Conservation (phyloP, 805 yeast species). For the Kodamaea kaohsiungensis region DNA sequence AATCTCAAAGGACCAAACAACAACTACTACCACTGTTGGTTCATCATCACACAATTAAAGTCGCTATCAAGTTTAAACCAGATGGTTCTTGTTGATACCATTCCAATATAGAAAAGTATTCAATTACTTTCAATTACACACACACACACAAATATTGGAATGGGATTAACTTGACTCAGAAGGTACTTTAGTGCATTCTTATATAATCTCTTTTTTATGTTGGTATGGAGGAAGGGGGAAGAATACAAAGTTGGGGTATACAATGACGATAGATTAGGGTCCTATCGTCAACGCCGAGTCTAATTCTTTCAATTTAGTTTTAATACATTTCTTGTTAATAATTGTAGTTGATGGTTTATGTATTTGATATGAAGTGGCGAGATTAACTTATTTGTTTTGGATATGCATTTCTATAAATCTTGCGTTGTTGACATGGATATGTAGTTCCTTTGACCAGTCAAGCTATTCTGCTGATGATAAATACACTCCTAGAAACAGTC, state of each 20-base stretch:
- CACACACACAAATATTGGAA: slow-evolving; percentile 4
- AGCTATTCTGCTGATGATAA: no score
- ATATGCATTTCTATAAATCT: no score
- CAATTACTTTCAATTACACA: background rate
- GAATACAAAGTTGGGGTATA: slow-evolving; percentile 4
- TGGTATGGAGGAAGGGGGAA: slow-evolving; percentile 7
- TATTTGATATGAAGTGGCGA: no score
- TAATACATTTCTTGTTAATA: background rate
- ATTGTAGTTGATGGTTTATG: background rate
- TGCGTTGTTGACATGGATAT: no score
- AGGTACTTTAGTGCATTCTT: background rate
- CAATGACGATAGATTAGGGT: slow-evolving; percentile 4
- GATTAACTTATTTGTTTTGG: no score
- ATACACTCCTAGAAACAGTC: slow-evolving; percentile 31
- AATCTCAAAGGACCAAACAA: background rate
- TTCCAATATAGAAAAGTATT: background rate
- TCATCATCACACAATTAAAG: background rate
- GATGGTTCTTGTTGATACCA: background rate
- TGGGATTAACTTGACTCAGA: background rate
- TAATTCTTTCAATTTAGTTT: background rate
- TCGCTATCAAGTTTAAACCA: background rate
- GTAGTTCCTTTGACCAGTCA: no score
- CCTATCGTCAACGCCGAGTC: slow-evolving; percentile 7
- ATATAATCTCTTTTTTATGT: background rate
- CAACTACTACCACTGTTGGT: background rate